Evolutionary conservation across 2,329 filamentous ascomycete genomes (phyloP), one percentile per base, ranked within the genome.

Genomic region (Clonostachys sp.): DNA sequence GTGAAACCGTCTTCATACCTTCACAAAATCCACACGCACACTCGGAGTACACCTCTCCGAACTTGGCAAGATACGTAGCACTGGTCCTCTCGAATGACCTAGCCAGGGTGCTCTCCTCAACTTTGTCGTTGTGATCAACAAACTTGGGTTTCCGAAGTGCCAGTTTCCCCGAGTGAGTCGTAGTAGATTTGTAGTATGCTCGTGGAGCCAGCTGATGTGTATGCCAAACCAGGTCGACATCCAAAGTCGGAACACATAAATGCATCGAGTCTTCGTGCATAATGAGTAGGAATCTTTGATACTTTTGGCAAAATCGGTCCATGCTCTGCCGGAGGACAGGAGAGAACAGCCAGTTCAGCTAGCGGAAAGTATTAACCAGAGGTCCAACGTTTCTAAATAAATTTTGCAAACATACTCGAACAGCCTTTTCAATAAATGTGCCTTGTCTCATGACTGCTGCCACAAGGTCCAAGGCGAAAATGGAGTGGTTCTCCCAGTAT

Each of bases 341-440:
- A 30, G 34, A 74, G 0, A 81, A 72, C 0, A 87, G 86, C 24
- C 83, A 87, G 61, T 89, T 87, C 2, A 91, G 70, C 88, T 87
- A 92, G 64, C 89, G 86, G 42, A 91, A 80, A 53, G 78, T 30
- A 10, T 30, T 30, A 30, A 30, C 9, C 24, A 30, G 24, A 30
- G 3, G 9, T 30, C 2, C 9, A 30, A 9, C 9, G 8, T 30
- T 30, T 1, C 24, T 5, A 30, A 30, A 30, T 10, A 4, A 30
- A 4, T 30, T 30, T 10, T 1, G 8, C 9, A 9, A 30, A 30
- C 24, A 10, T 30, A 30, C 24, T 9, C 24, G 74, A 53, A 79
- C 74, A 86, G 92, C 91, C 68, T 92, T 89, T 49, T 83, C 79
- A 4, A 82, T 67, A 54, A 88, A 89, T 42, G 76, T 70, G n/a